Conservation (phyloP, 345 rosid species). For the Eucalyptus erythrocorys region DNA sequence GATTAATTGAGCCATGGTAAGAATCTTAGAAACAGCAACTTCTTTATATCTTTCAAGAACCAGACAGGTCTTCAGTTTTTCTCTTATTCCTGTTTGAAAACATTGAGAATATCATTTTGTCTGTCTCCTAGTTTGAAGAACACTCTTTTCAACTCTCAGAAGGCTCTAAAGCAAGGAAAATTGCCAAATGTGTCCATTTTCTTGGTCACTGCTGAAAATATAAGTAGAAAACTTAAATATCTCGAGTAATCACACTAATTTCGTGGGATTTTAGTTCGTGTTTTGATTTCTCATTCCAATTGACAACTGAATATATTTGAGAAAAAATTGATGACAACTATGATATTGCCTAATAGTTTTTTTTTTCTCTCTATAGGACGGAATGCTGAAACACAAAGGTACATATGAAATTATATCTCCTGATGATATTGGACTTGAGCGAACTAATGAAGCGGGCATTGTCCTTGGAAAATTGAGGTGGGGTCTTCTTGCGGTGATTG, state of each 20-base stretch:
- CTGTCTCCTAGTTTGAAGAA: not conserved
- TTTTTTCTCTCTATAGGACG: conserved; percentile 42
- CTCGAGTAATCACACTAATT: not conserved
- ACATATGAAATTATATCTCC: conserved; percentile 89
- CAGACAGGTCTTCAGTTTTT: not conserved
- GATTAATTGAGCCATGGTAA: not conserved
- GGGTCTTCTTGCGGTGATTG: not conserved
- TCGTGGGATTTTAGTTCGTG: not conserved
- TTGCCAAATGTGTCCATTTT: not conserved
- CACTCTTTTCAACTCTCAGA: not conserved
- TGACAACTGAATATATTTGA: not conserved
- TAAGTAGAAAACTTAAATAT: not conserved
- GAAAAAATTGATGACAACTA: not conserved
- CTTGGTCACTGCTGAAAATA: not conserved
- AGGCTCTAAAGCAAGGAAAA: not conserved
- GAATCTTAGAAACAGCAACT: not conserved
- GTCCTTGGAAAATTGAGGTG: conserved; percentile 94
- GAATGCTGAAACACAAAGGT: conserved; percentile 82
- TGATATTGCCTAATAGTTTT: not conserved
- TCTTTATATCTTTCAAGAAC: not conserved
- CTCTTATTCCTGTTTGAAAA: not conserved
- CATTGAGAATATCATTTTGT: not conserved
- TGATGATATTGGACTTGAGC: conserved; percentile 81
- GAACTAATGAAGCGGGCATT: conserved; percentile 77
- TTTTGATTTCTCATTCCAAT: not conserved